A percentile compares a stretch with the other conserved stretches of the same genome.
phyloP scores from a whole-genome alignment of 768 basidiomycete genomes.

The Suillus subalutaceus region DNA sequence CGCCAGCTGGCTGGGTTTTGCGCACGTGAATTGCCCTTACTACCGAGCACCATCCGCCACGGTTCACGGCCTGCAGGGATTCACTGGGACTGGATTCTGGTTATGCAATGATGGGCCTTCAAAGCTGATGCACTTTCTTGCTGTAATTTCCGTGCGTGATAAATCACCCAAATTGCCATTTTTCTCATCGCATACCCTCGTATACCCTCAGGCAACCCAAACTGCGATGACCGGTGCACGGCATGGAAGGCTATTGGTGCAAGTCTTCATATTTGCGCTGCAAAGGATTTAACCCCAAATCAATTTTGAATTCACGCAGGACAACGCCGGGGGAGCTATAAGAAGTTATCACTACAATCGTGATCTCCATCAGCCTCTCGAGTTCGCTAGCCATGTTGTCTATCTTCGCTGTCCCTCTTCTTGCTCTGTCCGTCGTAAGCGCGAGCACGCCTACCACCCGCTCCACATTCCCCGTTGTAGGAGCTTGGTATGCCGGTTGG shows the following conservation, averaged over 20 bases:
- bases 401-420: background rate
- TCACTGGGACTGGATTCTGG: background rate
- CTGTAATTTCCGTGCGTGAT: background rate
- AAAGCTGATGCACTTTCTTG: background rate
- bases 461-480: constrained; percentile 12
- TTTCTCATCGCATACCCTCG: background rate
- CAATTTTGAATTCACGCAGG: background rate
- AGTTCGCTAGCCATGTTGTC: constrained; percentile 1
- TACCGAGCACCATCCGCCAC: background rate
- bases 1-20: no score
- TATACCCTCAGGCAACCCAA: background rate
- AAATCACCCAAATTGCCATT: background rate
- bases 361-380: background rate
- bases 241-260: background rate
- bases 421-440: background rate
- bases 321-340: background rate
- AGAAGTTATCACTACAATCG: background rate
- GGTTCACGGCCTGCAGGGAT: background rate
- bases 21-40: background rate
- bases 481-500: constrained; percentile 51
- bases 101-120: background rate
- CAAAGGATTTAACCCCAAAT: background rate
- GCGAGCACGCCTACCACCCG: background rate
- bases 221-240: background rate
- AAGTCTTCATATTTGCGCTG: background rate